Evolutionary conservation across 2,329 filamentous ascomycete genomes (phyloP), one percentile per base, ranked within the genome.

Genomic region (Fusarium sp.): DNA sequence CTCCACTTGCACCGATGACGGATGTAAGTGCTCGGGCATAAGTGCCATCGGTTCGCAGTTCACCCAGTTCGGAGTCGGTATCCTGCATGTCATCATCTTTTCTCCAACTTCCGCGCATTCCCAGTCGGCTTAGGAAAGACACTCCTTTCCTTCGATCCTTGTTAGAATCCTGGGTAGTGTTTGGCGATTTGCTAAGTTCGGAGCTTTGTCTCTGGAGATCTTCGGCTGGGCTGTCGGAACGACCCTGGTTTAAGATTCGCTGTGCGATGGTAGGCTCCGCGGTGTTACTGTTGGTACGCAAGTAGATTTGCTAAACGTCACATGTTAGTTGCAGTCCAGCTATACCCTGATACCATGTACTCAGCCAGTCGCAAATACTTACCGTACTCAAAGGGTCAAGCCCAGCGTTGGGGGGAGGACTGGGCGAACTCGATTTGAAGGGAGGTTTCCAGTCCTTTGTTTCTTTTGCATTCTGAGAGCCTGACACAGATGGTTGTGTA

Each of bases 41-140:
- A 83, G 91, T 92, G 58, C 94, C 94, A 79, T 97, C 93, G 35
- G 89, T 90, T 71, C 94, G 89, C 37, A 83, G 80, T 73, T 90
- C 88, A 71, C 90, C 91, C 49, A 90, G 80, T 75, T 95, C 93
- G 3, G 92, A 94, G 75, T 89, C 91, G 81, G 91, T 89, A 72
- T 90, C 89, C 54, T 85, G 85, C 57, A 82, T 79, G 44, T 85
- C 85, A 61, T 87, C 83, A 67, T 89, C 89, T 78, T 92, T 94
- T 81, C 92, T 97, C 83, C 94, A 94, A 66, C 86, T 87, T 68
- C 88, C 87, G 38, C 90, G 89, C 80, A 98, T 90, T 75, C 86
- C 87, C 59, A 91, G 87, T 59, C 94, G 92, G 80, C 94, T 97
- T 32, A 99, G 88, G 79, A 99, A 97, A 17, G 94, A 97, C 20